phyloP scores from a whole-genome alignment of 1,284 basidiomycete species.

The Phellopilus nigrolimitatus region DNA sequence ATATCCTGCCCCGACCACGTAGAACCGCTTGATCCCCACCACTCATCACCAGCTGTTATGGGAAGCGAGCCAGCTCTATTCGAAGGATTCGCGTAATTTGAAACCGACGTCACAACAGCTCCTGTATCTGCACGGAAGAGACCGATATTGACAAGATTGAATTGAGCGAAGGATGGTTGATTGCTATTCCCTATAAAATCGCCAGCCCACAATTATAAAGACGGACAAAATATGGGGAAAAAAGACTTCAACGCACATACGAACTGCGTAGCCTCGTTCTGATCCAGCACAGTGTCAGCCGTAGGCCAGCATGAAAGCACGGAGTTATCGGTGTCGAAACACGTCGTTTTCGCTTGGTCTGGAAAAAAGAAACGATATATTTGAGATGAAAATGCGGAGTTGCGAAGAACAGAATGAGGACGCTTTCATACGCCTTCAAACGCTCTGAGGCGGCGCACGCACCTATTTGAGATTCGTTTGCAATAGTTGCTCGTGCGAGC shows the following conservation, averaged over 20 bases:
- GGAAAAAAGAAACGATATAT: conserved; percentile 8
- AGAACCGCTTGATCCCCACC: conserved; percentile 58
- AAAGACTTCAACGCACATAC: conserved; percentile 28
- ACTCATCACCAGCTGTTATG: conserved; percentile 63
- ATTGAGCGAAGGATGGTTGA: conserved; percentile 40
- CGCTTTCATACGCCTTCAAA: too few species aligned
- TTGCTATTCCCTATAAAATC: conserved; percentile 44
- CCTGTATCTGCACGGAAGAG: conserved; percentile 63
- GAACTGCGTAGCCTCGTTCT: conserved; percentile 31
- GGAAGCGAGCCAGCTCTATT: conserved; percentile 49
- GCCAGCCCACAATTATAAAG: conserved; percentile 18
- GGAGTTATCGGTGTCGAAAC: conserved; percentile 24
- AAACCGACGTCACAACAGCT: conserved; percentile 40
- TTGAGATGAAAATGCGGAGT: conserved; percentile 33
- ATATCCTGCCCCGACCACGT: conserved; percentile 49
- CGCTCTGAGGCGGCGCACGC: too few species aligned
- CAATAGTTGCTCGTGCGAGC: conserved; percentile 27
- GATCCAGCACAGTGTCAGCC: conserved; percentile 26
- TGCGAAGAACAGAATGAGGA: too few species aligned
- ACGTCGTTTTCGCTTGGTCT: conserved; percentile 15
- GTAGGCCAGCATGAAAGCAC: conserved; percentile 32
- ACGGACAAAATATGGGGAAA: conserved; percentile 7
- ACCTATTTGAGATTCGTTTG: conserved; percentile 40
- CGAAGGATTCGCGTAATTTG: conserved; percentile 42
- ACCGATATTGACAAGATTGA: conserved; percentile 57